These are phyloP conservation scores for Leptographium procerum DNA, from an alignment of 2,329 filamentous ascomycete species.

Conservation along the genomic window DNA sequence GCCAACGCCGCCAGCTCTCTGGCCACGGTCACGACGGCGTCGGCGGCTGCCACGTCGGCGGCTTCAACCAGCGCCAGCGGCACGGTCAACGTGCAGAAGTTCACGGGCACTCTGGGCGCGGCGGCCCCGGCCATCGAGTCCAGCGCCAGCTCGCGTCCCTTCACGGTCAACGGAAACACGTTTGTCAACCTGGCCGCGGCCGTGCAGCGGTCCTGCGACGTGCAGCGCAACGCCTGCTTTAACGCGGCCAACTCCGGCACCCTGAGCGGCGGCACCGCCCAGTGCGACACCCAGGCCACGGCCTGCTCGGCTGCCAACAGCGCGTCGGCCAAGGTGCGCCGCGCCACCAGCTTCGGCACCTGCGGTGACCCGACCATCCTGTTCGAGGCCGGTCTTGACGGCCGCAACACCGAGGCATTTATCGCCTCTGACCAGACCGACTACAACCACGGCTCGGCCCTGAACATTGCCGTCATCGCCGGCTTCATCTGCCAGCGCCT, in stretches of 20 bases:
- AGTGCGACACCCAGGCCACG: conserved; percentile 27
- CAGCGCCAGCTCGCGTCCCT: conserved; percentile 21
- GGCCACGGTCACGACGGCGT: conserved; percentile 9
- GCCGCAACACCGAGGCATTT: conserved; percentile 30
- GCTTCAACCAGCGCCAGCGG: background rate
- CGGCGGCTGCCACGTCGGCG: background rate
- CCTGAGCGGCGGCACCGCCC: conserved; percentile 18
- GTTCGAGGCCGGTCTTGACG: conserved; percentile 31
- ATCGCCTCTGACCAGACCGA: conserved; percentile 26
- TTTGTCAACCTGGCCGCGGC: conserved; percentile 30
- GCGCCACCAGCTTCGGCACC: conserved; percentile 24
- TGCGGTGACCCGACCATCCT: conserved; percentile 30
- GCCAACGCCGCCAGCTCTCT: conserved; percentile 13
- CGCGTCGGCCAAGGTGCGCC: conserved; percentile 9
- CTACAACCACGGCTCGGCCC: conserved; percentile 35
- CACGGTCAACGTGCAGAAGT: conserved; percentile 25
- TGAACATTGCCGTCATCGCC: conserved; percentile 34
- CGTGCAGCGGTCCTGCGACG: conserved; percentile 30
- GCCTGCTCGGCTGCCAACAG: conserved; percentile 13
- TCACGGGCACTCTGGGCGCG: conserved; percentile 29
- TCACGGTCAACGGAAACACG: conserved; percentile 24
- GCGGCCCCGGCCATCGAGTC: conserved; percentile 23
- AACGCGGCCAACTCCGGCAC: conserved; percentile 26
- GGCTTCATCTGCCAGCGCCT: conserved; percentile 36
- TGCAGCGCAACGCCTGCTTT: conserved; percentile 33